phyloP scores from a whole-genome alignment of 1,139 yeast genomes.

The Hansenula anomala region DNA sequence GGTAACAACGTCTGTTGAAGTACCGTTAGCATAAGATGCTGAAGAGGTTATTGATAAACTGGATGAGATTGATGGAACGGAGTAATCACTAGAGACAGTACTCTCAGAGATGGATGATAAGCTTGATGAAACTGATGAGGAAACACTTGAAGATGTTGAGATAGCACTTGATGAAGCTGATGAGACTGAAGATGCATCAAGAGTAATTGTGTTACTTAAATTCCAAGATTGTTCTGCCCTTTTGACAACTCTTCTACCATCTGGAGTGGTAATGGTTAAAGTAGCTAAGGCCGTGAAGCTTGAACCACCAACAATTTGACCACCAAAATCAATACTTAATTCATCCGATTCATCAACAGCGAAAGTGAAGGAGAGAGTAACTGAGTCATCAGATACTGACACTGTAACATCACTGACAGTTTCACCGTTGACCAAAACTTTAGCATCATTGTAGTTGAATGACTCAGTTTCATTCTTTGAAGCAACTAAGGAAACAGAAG shows the following conservation, averaged over 20 bases:
- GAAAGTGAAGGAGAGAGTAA: background rate
- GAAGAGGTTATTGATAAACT: too few relatives aligned
- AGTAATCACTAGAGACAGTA: background rate
- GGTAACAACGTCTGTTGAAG: conserved; percentile 26
- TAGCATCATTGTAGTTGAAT: conserved; percentile 1
- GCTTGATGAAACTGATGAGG: background rate
- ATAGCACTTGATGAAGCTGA: background rate
- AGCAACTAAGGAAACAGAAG: conserved; percentile 1
- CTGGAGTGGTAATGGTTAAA: conserved; percentile 2
- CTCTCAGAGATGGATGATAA: too few relatives aligned
- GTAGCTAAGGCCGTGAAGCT: conserved; percentile 1
- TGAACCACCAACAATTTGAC: background rate
- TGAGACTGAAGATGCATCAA: background rate
- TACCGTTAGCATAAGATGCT: conserved; percentile 8
- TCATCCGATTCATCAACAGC: background rate
- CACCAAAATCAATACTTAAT: conserved; percentile 1
- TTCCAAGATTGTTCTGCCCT: conserved; percentile 1
- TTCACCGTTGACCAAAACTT: background rate
- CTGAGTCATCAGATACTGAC: background rate
- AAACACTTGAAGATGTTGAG: background rate
- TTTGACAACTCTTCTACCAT: conserved; percentile 1
- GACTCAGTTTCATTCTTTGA: background rate
- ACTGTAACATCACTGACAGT: background rate
- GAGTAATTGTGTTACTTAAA: conserved; percentile 2
- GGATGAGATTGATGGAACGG: background rate